Base-by-base conservation (phyloP, 257 asterid genomes). In the Ocimum tenuiflorum region DNA sequence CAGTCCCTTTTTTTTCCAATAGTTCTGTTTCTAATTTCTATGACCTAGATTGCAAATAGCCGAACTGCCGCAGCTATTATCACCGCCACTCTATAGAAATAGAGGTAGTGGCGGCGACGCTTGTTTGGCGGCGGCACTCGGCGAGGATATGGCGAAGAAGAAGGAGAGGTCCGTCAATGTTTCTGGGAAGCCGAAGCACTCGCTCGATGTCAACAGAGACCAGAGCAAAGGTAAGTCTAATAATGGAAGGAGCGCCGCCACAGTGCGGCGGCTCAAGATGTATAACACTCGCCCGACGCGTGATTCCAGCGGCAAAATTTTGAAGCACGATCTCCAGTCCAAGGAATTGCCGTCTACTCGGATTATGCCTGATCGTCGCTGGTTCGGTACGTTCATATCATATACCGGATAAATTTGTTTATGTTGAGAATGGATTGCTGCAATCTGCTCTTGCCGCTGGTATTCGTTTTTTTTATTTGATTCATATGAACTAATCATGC, bases 221-320 rank as follows among this genome's bases (percentile, higher is more conserved):
- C 67, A 35, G 2, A 78, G 74, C 46, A 92, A 92, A 48, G 69
- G 36, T 22, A 84, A 72, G 51, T 35, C 78, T 65, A 46, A 42
- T 46, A 66, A 67, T 67, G 82, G 80, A 36, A 87, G 97, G 22
- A 90, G 86, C 81, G 82, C 95, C 71, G 85, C 96, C 80, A 90
- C 97, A 0, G 97, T 94, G 58, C 94, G 92, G 79, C 85, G 96
- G 79, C 92, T 94, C 43, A 90, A 88, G 82, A 88, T 94, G 99
- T 90, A 94, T 73, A 86, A 88, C 15, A 79, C 76, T 0, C 82
- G 83, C 68, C 99, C 97, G 7, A 73, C 47, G 38, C 92, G 96
- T 11, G 63, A 88, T 67, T 17, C 49, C 0, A 65, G 72, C 69
- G 99, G 99, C 0, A 77, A 82, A 19, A 79, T 94, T 46, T 18